phyloP scores from a whole-genome alignment of 371 early-diverging fungal genomes.

The Thermomucor indicae-seudaticae region DNA sequence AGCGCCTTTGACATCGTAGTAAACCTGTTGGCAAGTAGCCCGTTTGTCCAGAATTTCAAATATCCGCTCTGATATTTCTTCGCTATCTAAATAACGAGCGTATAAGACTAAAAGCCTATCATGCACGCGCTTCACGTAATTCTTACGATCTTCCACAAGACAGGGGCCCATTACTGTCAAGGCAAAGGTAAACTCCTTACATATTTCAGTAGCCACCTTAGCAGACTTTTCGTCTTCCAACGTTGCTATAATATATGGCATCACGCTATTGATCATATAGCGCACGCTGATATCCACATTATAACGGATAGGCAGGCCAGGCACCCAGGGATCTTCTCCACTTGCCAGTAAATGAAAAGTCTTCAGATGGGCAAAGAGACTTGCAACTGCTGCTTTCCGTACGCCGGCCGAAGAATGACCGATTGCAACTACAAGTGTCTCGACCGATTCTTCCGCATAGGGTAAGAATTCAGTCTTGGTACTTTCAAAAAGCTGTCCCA shows the following conservation, averaged over 20 bases:
- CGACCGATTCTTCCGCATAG: conserved; percentile 66
- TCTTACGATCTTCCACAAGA: conserved; percentile 62
- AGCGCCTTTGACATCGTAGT: conserved; percentile 62
- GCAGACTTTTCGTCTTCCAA: conserved; percentile 82
- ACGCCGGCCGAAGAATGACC: conserved; percentile 75
- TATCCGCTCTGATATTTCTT: conserved; percentile 48
- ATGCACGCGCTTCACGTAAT: not conserved
- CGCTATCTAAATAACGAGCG: conserved; percentile 22
- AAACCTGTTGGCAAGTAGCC: conserved; percentile 71
- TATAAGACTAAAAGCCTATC: not conserved
- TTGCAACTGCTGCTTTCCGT: conserved; percentile 67
- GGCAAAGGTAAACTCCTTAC: conserved; percentile 66
- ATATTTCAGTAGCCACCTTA: conserved; percentile 72
- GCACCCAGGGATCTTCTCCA: conserved; percentile 54
- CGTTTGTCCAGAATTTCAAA: conserved; percentile 73
- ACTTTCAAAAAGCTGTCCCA: conserved; percentile 78
- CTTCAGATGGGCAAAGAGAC: conserved; percentile 68
- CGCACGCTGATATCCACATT: conserved; percentile 71
- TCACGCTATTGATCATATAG: conserved; percentile 53
- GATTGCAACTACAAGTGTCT: conserved; percentile 57
- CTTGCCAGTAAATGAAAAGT: conserved; percentile 68
- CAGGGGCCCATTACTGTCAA: conserved; percentile 80
- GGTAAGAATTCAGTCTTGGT: conserved; percentile 73
- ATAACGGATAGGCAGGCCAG: conserved; percentile 61
- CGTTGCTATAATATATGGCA: conserved; percentile 66